Base-by-base conservation (phyloP, 441 rosid species). In the Adansonia madagascariensis region DNA sequence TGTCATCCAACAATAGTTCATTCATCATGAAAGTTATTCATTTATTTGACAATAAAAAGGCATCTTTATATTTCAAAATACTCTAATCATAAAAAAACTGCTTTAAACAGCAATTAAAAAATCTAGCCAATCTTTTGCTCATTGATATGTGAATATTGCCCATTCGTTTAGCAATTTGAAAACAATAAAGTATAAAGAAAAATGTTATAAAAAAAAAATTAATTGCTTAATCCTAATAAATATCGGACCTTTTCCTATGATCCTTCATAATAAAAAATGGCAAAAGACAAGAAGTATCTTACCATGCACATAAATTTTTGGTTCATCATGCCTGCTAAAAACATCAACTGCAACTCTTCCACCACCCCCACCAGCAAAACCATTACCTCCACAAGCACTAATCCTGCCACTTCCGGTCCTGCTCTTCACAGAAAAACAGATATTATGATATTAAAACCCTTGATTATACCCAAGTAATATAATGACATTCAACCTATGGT, bases 281-380 rank as follows among this genome's bases (percentile, higher is more conserved):
- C 22, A 50, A 64, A 50, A 75, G 3, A 69, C 65, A 61, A 31
- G 47, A 74, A 20, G 46, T 47, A 8, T 24, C 93, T 89, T 84
- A 97, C 99, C 99, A 76, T 97, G 98, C 73, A 91, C 99, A 87
- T 86, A 91, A 80, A 92, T 88, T 80, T 85, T 87, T 15, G 95
- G 97, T 73, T 94, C 96, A 85, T 90, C 67, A 14, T 62, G 67
- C 67, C 67, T 62, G 8, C 67, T 62, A 44, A 62, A 62, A 62
- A 62, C 12, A 82, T 97, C 90, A 62, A 97, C 94, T 31, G 98
- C 88, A 77, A 97, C 87, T 87, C 99, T 93, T 83, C 99, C 99
- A 61, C 99, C 98, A 59, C 98, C 99, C 27, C 99, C 99, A 63
- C 98, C 98, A 71, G 86, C 97, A 84, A 89, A 95, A 82, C 99